Conservation (phyloP, 495 filamentous ascomycete species). For the Hypomontagnella submonticulosa region DNA sequence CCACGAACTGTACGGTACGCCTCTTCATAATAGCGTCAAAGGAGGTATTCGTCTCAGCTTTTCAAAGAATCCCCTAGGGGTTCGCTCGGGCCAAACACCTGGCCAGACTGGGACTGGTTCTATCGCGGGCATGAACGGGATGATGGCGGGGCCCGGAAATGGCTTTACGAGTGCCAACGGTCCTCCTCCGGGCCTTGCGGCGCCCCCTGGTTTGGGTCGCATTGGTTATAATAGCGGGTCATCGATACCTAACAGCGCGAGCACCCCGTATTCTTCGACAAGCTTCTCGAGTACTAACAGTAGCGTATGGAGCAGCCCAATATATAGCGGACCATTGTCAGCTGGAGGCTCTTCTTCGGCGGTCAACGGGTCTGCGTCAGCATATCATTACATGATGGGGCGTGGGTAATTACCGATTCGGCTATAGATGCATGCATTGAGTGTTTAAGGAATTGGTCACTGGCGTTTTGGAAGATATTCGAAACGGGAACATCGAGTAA, state of each 20-base stretch:
- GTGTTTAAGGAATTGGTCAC: slow-evolving; percentile 31
- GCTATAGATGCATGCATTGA: slow-evolving; percentile 26
- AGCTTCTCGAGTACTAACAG: slow-evolving; percentile 24
- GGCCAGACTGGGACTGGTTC: slow-evolving; percentile 54
- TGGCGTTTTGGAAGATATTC: slow-evolving; percentile 41
- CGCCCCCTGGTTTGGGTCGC: slow-evolving; percentile 71
- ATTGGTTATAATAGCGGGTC: slow-evolving; percentile 45
- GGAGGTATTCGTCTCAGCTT: slow-evolving; percentile 98
- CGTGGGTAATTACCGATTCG: slow-evolving; percentile 20
- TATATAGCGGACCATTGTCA: slow-evolving; percentile 40
- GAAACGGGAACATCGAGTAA: slow-evolving; percentile 26
- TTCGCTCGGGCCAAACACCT: slow-evolving; percentile 77
- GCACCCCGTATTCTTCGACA: slow-evolving; percentile 25
- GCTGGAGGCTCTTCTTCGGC: slow-evolving; percentile 37
- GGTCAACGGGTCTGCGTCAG: slow-evolving; percentile 30
- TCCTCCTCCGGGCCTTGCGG: slow-evolving; percentile 76
- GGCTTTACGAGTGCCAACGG: slow-evolving; percentile 78
- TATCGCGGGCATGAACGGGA: slow-evolving; percentile 63
- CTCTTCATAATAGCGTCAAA: slow-evolving; percentile 91
- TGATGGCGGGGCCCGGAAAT: slow-evolving; percentile 60
- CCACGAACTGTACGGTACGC: slow-evolving; percentile 89
- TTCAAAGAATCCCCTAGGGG: slow-evolving; percentile 96
- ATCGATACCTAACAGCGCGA: slow-evolving; percentile 22
- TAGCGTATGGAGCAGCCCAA: slow-evolving; percentile 39
- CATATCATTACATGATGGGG: slow-evolving; percentile 45